Evolutionary conservation across 257 asterid species (phyloP), one percentile per base, ranked within the genome.

Genomic region (Nicotiana noctiflora): DNA sequence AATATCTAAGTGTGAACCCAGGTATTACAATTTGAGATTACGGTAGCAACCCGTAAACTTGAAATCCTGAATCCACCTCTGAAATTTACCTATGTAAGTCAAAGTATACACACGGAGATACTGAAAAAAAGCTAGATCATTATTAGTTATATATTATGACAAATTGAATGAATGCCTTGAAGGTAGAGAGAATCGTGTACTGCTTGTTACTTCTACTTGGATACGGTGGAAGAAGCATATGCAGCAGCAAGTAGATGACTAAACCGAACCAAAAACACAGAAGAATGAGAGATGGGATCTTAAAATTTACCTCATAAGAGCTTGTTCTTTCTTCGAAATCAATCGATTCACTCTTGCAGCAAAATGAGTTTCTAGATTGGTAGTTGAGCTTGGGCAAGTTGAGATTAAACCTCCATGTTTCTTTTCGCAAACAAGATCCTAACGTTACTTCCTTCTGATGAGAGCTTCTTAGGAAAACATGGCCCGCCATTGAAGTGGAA

Each of bases 241-340:
- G 81, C 31, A 40, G 12, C 13, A 78, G 9, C 61, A n/a, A 55
- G 44, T 21, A 32, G 55, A 76, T 56, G 14, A 76, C 11, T 2
- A n/a, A 66, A 65, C 5, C 57, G 4, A 34, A 8, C 27, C 15
- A 37, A 7, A 34, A 34, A 65, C 17, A 32, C 17, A 29, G 10
- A 51, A 49, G 18, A 15, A 37, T 29, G 21, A 11, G 55, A 68
- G 11, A 68, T 68, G 0, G 1, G 32, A 4, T 34, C 55, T n/a
- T n/a, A 0, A 67, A 4, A 2, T 6, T 70, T 49, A 81, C 84
- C 84, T 82, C 81, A 62, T 52, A 63, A 11, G 84, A 77, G 44
- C 84, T 82, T 18, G 64, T 49, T 82, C 84, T 82, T 62, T 82
- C 84, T 52, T 62, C 60, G 6, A 76, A 82, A 25, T 31, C 68